Evolutionary conservation across 2,329 filamentous ascomycete species (phyloP).

Genomic region (Pseudonectria foliicola): DNA sequence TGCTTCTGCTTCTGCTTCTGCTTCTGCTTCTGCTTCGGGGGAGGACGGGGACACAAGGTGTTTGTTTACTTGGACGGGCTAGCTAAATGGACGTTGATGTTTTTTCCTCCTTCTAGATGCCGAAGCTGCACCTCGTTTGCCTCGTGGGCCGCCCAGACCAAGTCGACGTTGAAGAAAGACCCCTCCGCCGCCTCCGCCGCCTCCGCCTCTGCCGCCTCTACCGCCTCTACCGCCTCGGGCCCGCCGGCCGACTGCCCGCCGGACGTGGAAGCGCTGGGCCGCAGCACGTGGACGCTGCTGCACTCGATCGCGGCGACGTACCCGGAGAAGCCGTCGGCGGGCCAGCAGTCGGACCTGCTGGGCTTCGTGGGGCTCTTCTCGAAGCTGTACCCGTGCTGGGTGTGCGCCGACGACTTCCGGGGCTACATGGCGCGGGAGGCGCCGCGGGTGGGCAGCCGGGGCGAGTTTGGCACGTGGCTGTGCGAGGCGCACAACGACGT

Average conservation of each 20-base stretch:
- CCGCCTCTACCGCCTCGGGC: slow-evolving; percentile 28
- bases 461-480: slow-evolving; percentile 75
- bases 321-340: slow-evolving; percentile 58
- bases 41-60: too few species aligned
- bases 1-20: not conserved
- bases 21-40: too few species aligned
- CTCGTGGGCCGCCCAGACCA: slow-evolving; percentile 47
- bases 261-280: slow-evolving; percentile 80
- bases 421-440: slow-evolving; percentile 68
- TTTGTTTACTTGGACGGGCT: too few species aligned
- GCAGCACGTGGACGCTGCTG: slow-evolving; percentile 86
- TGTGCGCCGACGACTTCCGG: slow-evolving; percentile 88
- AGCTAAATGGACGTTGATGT: too few species aligned
- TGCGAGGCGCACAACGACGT: slow-evolving; percentile 84
- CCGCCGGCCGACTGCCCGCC: slow-evolving; percentile 69
- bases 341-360: slow-evolving; percentile 68
- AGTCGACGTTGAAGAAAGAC: slow-evolving; percentile 29
- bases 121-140: slow-evolving; percentile 27
- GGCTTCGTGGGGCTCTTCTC: slow-evolving; percentile 76
- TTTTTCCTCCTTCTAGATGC: slow-evolving; percentile 17
- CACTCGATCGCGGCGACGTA: slow-evolving; percentile 88
- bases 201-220: slow-evolving; percentile 17
- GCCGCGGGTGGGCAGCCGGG: slow-evolving; percentile 50
- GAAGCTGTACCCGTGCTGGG: slow-evolving; percentile 90
- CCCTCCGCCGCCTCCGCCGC: slow-evolving; percentile 26